These are phyloP conservation scores for Colletotrichum echinochloae DNA, from an alignment of 2,329 filamentous ascomycete species.

Conservation along the genomic window DNA sequence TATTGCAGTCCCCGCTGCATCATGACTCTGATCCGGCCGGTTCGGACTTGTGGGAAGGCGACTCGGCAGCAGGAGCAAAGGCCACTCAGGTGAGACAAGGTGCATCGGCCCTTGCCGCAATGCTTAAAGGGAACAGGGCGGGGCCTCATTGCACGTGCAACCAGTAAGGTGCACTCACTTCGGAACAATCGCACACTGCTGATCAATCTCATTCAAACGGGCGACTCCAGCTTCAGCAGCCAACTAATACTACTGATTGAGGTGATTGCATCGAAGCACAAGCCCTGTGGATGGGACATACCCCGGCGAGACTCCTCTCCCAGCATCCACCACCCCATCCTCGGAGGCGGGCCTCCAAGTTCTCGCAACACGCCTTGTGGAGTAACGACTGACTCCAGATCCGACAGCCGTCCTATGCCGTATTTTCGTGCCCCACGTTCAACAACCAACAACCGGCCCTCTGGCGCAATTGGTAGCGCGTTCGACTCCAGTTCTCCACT, in stretches of 20 bases:
- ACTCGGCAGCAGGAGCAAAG: background rate
- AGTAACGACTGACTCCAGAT: too few species aligned
- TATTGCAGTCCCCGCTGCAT: constrained; percentile 20
- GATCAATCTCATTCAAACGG: too few species aligned
- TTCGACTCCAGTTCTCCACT: constrained; percentile 32
- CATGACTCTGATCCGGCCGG: constrained; percentile 23
- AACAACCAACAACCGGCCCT: constrained; percentile 7
- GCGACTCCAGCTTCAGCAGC: too few species aligned
- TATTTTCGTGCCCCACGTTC: too few species aligned
- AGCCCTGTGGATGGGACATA: too few species aligned
- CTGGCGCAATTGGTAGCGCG: constrained; percentile 40
- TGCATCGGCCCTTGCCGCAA: constrained; percentile 17
- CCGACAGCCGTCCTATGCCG: too few species aligned
- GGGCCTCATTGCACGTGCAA: accelerated
- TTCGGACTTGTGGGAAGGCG: background rate
- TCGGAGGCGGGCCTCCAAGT: too few species aligned
- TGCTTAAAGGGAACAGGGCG: constrained; percentile 7
- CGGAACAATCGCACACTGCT: background rate
- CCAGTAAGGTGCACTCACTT: constrained; percentile 7
- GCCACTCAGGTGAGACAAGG: background rate
- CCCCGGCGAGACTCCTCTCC: too few species aligned
- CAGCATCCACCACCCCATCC: too few species aligned
- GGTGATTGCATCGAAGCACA: too few species aligned
- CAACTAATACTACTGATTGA: too few species aligned
- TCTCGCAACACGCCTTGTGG: too few species aligned